Evolutionary conservation across 2,329 filamentous ascomycete genomes (phyloP).

Genomic region (Furcasterigmium sp.): DNA sequence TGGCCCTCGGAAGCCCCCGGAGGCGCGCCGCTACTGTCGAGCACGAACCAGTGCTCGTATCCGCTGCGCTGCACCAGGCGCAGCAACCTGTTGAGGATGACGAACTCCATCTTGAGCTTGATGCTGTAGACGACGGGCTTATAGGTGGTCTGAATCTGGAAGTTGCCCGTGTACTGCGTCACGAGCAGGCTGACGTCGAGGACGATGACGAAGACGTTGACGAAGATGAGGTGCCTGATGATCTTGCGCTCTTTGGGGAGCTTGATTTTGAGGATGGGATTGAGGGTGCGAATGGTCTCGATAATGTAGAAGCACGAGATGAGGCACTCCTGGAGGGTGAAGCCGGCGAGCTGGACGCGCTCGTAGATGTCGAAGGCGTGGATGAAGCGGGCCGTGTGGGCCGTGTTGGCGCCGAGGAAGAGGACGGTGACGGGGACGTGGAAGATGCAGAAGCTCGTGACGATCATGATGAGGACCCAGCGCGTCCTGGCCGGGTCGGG

Average conservation of each 20-base stretch:
- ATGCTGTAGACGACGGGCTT: constrained; percentile 12
- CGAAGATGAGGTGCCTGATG: constrained; percentile 30
- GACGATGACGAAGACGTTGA: constrained; percentile 32
- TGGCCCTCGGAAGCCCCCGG: too few relatives aligned
- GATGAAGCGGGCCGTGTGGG: constrained; percentile 12
- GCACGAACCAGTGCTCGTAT: too few relatives aligned
- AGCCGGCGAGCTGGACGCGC: constrained; percentile 50
- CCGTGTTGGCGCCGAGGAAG: constrained; percentile 33
- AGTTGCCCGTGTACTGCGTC: constrained; percentile 30
- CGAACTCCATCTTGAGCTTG: constrained; percentile 37
- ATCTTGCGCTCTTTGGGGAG: constrained; percentile 30
- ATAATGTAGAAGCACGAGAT: constrained; percentile 48
- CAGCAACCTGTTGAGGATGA: constrained; percentile 34
- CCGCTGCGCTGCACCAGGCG: not conserved
- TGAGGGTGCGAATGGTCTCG: constrained; percentile 32
- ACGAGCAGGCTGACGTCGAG: constrained; percentile 32
- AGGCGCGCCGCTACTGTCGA: too few relatives aligned
- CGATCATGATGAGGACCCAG: constrained; percentile 43
- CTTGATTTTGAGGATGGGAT: constrained; percentile 24
- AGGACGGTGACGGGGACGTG: constrained; percentile 44
- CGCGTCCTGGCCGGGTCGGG: constrained; percentile 11
- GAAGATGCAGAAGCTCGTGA: constrained; percentile 40
- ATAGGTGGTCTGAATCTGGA: constrained; percentile 15
- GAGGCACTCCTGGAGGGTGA: constrained; percentile 50
- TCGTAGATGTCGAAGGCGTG: constrained; percentile 40